A percentile compares a stretch with the other conserved stretches of the same genome.
phyloP scores from a whole-genome alignment of 2,329 filamentous ascomycete species.

The Nemania diffusa region DNA sequence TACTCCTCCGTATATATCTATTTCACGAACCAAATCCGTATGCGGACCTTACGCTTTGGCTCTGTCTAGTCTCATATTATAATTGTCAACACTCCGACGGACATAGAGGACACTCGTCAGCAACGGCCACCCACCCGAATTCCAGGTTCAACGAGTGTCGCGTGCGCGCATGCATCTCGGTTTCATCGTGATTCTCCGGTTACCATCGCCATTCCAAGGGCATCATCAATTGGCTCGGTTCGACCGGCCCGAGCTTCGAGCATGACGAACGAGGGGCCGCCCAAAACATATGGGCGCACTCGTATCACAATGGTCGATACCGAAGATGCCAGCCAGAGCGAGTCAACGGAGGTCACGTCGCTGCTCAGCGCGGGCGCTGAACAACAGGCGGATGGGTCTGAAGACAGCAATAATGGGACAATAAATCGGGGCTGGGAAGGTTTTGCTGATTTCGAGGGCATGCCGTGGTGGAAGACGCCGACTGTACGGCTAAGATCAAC shows the following conservation, averaged over 20 bases:
- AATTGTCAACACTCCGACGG: background rate
- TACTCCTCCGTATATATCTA: background rate
- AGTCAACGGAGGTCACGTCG: slow-evolving; percentile 52
- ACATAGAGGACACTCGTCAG: background rate
- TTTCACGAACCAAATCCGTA: background rate
- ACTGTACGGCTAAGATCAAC: slow-evolving; percentile 60
- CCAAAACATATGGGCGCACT: slow-evolving; percentile 32
- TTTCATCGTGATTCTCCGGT: background rate
- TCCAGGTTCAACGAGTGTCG: background rate
- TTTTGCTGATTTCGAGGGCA: slow-evolving; percentile 66
- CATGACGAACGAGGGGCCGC: slow-evolving; percentile 45
- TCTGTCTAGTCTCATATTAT: background rate
- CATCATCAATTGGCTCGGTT: slow-evolving; percentile 6
- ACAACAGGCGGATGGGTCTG: slow-evolving; percentile 34
- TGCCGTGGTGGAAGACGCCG: slow-evolving; percentile 72
- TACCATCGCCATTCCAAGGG: background rate
- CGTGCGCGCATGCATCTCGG: background rate
- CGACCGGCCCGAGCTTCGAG: background rate
- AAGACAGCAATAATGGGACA: slow-evolving; percentile 32
- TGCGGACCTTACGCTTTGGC: background rate
- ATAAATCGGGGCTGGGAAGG: slow-evolving; percentile 58
- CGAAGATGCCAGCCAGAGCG: slow-evolving; percentile 36
- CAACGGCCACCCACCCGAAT: background rate
- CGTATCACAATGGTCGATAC: slow-evolving; percentile 44
- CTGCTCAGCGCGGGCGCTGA: slow-evolving; percentile 51